Conservation (phyloP, 352 stramenopile species). For the Phytophthora vignae region DNA sequence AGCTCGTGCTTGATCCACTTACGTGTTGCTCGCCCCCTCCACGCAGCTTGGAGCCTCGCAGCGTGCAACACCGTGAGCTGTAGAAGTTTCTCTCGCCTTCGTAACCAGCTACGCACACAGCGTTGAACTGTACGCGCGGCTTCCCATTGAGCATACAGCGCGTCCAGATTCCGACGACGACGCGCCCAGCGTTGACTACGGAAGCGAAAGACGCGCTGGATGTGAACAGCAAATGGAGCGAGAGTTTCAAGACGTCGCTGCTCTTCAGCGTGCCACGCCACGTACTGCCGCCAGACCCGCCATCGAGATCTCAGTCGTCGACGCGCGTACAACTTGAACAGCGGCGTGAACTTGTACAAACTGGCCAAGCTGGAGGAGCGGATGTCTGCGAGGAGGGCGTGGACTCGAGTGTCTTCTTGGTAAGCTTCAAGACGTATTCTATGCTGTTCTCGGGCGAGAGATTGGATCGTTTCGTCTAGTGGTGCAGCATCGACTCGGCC, state of each 20-base stretch:
- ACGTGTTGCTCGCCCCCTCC: conserved; percentile 48
- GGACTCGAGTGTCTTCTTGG: conserved; percentile 36
- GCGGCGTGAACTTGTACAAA: conserved; percentile 68
- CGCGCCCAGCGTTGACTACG: conserved; percentile 47
- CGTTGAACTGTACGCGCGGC: conserved; percentile 47
- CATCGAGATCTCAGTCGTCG: conserved; percentile 49
- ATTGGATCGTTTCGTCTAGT: conserved; percentile 23
- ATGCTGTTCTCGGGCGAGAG: conserved; percentile 44
- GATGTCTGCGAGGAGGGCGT: conserved; percentile 50
- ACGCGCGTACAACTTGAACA: conserved; percentile 63
- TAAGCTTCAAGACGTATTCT: conserved; percentile 38
- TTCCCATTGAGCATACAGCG: conserved; percentile 49
- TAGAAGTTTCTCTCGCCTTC: conserved; percentile 21
- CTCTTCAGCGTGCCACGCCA: conserved; percentile 55
- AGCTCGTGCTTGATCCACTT: conserved; percentile 52
- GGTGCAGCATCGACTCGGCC: conserved; percentile 25
- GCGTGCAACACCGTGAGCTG: conserved; percentile 40
- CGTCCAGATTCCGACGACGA: conserved; percentile 39
- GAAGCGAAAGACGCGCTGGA: conserved; percentile 65
- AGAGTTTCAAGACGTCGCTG: conserved; percentile 46
- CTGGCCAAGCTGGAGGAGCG: conserved; percentile 41
- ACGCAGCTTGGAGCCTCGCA: conserved; percentile 52
- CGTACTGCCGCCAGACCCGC: conserved; percentile 50
- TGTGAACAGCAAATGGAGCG: conserved; percentile 57
- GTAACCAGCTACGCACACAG: conserved; percentile 38